A percentile compares a stretch with the other conserved stretches of the same genome.
Evolutionary conservation across 371 early-diverging fungal species (phyloP).

Genomic region (Mortierella sp.): DNA sequence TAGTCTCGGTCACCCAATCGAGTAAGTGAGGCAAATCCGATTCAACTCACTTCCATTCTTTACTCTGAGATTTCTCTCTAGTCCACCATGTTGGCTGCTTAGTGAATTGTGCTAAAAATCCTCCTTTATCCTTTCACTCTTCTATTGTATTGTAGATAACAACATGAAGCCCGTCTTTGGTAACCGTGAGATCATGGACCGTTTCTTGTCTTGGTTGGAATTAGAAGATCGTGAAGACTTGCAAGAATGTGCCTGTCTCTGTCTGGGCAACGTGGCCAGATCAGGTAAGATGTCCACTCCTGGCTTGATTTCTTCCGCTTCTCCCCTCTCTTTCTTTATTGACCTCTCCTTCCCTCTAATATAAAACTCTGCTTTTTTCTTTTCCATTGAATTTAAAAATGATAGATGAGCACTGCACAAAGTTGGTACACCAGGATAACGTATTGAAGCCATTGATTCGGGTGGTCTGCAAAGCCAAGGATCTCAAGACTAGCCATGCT

Average conservation of each 20-base stretch:
- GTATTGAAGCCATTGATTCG: constrained; percentile 59
- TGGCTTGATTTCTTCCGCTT: not conserved
- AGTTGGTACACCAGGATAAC: constrained; percentile 63
- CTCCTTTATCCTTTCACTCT: not conserved
- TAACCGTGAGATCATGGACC: constrained; percentile 53
- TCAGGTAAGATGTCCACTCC: constrained; percentile 52
- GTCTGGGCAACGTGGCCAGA: constrained; percentile 71
- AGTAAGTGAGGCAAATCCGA: constrained; percentile 36
- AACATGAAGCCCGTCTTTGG: constrained; percentile 62
- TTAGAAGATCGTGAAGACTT: constrained; percentile 53
- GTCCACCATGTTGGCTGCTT: not conserved
- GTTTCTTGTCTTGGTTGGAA: constrained; percentile 61
- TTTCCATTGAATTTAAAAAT: not conserved
- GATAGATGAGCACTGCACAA: constrained; percentile 66
- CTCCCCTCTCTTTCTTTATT: not conserved
- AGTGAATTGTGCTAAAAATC: not conserved
- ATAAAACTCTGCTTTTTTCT: not conserved
- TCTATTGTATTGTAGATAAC: constrained; percentile 45
- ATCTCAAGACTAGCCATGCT: constrained; percentile 68
- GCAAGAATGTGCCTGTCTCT: constrained; percentile 60
- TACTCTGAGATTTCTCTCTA: not conserved
- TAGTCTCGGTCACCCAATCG: constrained; percentile 59
- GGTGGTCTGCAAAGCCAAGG: constrained; percentile 60
- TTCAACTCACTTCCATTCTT: not conserved
- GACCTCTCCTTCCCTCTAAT: no score